These are phyloP conservation scores for Vigna radiata DNA, from an alignment of 306 rosid species.

Conservation along the genomic window DNA sequence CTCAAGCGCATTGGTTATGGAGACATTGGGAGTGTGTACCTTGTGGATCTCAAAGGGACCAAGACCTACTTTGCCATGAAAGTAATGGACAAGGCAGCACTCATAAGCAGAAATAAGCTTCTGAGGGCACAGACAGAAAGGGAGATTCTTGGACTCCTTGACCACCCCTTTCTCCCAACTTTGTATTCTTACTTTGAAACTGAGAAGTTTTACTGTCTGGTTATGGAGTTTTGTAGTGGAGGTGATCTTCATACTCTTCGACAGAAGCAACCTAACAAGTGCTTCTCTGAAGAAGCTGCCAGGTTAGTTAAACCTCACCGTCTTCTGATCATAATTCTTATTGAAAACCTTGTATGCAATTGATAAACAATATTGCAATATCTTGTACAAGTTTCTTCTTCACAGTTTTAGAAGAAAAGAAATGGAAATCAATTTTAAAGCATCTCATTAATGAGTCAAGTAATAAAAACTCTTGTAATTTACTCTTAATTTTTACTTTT, in stretches of 20 bases:
- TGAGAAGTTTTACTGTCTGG: conserved; percentile 81
- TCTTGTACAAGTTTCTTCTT: no score
- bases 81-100: conserved; percentile 90
- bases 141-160: conserved; percentile 95
- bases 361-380: no score
- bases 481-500: no score
- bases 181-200: conserved; percentile 85
- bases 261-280: conserved; percentile 89
- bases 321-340: background rate
- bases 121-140: conserved; percentile 85
- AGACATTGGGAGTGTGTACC: conserved; percentile 86
- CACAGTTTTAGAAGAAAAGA: no score
- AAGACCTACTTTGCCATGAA: conserved; percentile 80
- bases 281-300: conserved; percentile 90
- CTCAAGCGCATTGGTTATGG: conserved; percentile 89
- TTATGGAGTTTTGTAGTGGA: conserved; percentile 93
- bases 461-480: no score
- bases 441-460: no score
- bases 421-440: no score
- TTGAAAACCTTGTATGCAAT: background rate
- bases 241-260: conserved; percentile 93
- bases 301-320: conserved; percentile 54
- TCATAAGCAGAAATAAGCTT: conserved; percentile 82
- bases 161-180: conserved; percentile 93
- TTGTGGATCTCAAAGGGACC: conserved; percentile 75